A percentile compares a stretch with the other conserved stretches of the same genome.
These are phyloP conservation scores for Penicillium turbatum DNA, from an alignment of 495 filamentous ascomycete genomes.

Conservation along the genomic window DNA sequence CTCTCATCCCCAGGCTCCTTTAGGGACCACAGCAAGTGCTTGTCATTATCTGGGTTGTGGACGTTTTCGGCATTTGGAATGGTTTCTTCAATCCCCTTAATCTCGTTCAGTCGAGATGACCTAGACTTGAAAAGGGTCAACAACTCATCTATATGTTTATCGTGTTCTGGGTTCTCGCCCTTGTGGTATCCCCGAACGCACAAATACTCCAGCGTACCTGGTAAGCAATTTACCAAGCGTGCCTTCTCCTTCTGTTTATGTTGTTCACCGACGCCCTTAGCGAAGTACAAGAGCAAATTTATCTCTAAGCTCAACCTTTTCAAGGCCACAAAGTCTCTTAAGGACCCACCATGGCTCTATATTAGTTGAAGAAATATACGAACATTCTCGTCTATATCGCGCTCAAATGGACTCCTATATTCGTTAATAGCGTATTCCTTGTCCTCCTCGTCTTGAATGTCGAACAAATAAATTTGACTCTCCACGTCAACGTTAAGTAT, in stretches of 20 bases:
- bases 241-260: no score
- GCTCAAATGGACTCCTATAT: not conserved
- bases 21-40: conserved; percentile 12
- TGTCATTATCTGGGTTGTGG: conserved; percentile 14
- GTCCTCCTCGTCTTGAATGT: not conserved
- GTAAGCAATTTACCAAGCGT: conserved; percentile 15
- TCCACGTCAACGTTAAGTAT: conserved; percentile 25
- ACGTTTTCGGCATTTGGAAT: conserved; percentile 22
- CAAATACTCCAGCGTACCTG: conserved; percentile 23
- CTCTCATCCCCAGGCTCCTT: not conserved
- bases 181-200: conserved; percentile 25
- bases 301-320: conserved; percentile 23
- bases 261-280: conserved; percentile 7
- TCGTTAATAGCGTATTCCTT: not conserved
- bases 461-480: not conserved
- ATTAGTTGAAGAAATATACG: not conserved
- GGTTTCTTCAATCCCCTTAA: conserved; percentile 16
- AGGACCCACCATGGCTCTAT: not conserved
- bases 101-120: conserved; percentile 13
- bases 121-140: conserved; percentile 8
- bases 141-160: conserved; percentile 21
- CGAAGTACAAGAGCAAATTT: conserved; percentile 23
- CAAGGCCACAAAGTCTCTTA: conserved; percentile 21
- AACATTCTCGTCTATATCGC: rapidly evolving
- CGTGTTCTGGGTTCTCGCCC: conserved; percentile 8